A percentile compares a stretch with the other conserved stretches of the same genome.
phyloP scores from a whole-genome alignment of 1,139 yeast genomes.

The Diutina siamensis region DNA sequence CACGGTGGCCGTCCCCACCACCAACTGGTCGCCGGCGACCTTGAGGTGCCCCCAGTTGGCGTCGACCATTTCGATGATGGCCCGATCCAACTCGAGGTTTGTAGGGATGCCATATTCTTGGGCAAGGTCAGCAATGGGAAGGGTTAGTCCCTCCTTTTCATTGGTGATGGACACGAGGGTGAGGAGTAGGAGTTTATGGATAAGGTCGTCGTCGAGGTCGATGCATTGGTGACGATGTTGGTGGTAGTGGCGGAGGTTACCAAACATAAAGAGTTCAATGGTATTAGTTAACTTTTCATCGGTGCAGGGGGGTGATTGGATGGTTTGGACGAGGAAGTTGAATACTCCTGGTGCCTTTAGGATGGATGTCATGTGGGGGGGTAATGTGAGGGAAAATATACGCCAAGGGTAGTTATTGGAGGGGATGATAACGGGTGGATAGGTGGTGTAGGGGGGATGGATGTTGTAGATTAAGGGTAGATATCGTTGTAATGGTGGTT shows the following conservation, averaged over 20 bases:
- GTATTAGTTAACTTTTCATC: neutral
- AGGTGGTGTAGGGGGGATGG: too few species aligned
- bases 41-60: neutral
- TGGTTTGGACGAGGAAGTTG: neutral
- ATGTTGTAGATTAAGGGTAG: too few species aligned
- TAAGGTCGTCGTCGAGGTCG: neutral
- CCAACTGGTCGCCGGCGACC: neutral
- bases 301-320: neutral
- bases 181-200: neutral
- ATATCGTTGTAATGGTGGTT: too few species aligned
- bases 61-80: slow-evolving; percentile 3
- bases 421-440: too few species aligned
- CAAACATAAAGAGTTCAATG: neutral
- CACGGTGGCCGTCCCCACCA: neutral
- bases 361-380: neutral
- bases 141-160: neutral
- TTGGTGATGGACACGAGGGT: neutral
- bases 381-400: neutral
- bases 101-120: slow-evolving; percentile 2
- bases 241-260: neutral
- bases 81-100: neutral
- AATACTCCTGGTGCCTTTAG: neutral
- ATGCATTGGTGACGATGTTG: neutral
- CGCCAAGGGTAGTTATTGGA: too few species aligned
- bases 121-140: neutral